These are phyloP conservation scores for Bacterosira constricta DNA, from an alignment of 108 stramenopile species.

Conservation along the genomic window DNA sequence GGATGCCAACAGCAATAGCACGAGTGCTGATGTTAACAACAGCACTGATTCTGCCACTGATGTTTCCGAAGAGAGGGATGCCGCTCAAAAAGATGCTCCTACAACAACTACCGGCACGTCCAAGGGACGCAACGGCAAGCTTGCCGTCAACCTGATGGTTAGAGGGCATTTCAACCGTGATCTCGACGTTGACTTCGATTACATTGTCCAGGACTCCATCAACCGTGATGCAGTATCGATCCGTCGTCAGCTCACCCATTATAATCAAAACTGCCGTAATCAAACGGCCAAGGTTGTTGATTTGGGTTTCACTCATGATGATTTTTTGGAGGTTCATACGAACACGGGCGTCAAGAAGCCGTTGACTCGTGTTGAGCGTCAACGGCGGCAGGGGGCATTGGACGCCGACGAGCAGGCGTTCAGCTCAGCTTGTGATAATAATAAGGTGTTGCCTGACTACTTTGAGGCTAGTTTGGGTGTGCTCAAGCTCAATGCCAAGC, in stretches of 20 bases:
- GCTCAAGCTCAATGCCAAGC: too few relatives aligned
- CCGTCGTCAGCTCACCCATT: slow-evolving; percentile 5
- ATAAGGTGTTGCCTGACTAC: slow-evolving; percentile 8
- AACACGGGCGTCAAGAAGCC: neutral
- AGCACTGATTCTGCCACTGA: too few relatives aligned
- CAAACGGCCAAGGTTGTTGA: slow-evolving; percentile 1
- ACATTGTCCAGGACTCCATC: slow-evolving; percentile 30
- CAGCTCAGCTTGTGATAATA: slow-evolving; percentile 8
- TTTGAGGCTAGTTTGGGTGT: slow-evolving; percentile 4
- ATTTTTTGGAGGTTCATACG: slow-evolving; percentile 19
- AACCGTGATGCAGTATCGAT: neutral
- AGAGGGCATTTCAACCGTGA: slow-evolving; percentile 16
- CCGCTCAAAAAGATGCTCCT: too few relatives aligned
- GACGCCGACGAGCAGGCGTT: neutral
- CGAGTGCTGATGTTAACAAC: too few relatives aligned
- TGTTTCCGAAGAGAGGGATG: too few relatives aligned
- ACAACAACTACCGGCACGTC: too few relatives aligned
- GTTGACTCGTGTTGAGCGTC: neutral
- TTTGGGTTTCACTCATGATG: slow-evolving; percentile 3
- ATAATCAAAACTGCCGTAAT: slow-evolving; percentile 19
- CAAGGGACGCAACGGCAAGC: too few relatives aligned
- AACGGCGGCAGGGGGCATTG: neutral
- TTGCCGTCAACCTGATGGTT: slow-evolving; percentile 15
- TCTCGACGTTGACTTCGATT: slow-evolving; percentile 20
- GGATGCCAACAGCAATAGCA: too few relatives aligned